phyloP scores from a whole-genome alignment of 225 moss, liverwort and hornwort species.

The Ulota crispa region DNA sequence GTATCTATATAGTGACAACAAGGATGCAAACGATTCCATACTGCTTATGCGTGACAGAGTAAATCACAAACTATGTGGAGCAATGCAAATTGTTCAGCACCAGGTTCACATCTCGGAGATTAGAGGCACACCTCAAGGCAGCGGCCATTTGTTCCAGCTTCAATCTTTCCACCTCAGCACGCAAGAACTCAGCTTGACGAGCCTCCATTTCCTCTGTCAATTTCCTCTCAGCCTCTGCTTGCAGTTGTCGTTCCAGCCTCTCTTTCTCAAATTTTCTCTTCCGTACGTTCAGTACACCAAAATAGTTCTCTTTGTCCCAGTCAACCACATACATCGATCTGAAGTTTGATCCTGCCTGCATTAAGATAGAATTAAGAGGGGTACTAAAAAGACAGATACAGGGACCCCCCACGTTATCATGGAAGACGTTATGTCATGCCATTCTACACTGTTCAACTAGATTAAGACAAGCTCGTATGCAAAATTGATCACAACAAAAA shows the following conservation, averaged over 20 bases:
- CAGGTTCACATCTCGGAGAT: conserved; percentile 11
- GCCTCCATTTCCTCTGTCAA: conserved; percentile 45
- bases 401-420: neutral
- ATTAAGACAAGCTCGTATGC: neutral
- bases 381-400: neutral
- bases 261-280: conserved; percentile 65
- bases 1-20: neutral
- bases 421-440: neutral
- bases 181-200: conserved; percentile 43
- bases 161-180: conserved; percentile 36
- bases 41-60: neutral
- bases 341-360: conserved; percentile 63
- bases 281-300: conserved; percentile 54
- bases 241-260: conserved; percentile 47
- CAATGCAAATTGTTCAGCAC: neutral
- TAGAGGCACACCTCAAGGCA: conserved; percentile 43
- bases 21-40: neutral
- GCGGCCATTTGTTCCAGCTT: conserved; percentile 37
- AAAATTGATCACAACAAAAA: neutral
- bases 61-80: neutral
- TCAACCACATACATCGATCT: conserved; percentile 59
- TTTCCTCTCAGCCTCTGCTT: conserved; percentile 39
- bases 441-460: neutral
- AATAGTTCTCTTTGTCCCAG: conserved; percentile 59
- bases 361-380: conserved; percentile 1